phyloP scores from a whole-genome alignment of 371 early-diverging fungal species.

The Rhizomucor miehei region DNA sequence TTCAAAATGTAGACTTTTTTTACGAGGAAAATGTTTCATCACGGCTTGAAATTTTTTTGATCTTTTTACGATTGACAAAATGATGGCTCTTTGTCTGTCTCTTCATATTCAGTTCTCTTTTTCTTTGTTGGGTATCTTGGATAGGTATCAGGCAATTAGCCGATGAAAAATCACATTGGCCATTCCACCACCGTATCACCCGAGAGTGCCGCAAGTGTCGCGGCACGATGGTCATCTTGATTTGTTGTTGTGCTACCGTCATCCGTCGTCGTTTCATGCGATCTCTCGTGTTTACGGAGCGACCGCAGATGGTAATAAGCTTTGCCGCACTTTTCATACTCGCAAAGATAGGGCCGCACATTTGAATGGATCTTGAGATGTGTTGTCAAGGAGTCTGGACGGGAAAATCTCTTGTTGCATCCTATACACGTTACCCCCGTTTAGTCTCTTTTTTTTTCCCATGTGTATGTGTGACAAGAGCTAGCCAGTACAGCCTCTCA shows the following conservation, averaged over 20 bases:
- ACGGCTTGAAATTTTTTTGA: too few species aligned
- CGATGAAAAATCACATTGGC: neutral
- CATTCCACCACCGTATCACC: neutral
- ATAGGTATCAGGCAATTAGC: neutral
- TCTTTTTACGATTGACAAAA: neutral
- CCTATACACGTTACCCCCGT: constrained; percentile 21
- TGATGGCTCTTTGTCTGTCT: neutral
- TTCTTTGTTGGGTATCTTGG: neutral
- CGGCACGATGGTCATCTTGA: neutral
- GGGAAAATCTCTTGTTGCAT: constrained; percentile 83
- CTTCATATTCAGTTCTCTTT: neutral
- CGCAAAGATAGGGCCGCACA: constrained; percentile 69
- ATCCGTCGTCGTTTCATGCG: constrained; percentile 37
- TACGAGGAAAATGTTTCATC: too few species aligned
- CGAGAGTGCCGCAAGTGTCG: too few species aligned
- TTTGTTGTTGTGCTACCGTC: neutral
- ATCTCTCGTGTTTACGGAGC: constrained; percentile 73
- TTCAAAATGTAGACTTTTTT: too few species aligned
- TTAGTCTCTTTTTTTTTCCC: neutral
- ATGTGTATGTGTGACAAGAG: neutral
- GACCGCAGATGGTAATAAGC: constrained; percentile 84
- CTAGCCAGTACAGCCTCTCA: too few species aligned
- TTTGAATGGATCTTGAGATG: constrained; percentile 88
- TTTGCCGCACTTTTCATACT: constrained; percentile 61
- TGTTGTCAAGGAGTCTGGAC: constrained; percentile 87